phyloP scores from a whole-genome alignment of 1,284 basidiomycete species.

The Irpex sp. region DNA sequence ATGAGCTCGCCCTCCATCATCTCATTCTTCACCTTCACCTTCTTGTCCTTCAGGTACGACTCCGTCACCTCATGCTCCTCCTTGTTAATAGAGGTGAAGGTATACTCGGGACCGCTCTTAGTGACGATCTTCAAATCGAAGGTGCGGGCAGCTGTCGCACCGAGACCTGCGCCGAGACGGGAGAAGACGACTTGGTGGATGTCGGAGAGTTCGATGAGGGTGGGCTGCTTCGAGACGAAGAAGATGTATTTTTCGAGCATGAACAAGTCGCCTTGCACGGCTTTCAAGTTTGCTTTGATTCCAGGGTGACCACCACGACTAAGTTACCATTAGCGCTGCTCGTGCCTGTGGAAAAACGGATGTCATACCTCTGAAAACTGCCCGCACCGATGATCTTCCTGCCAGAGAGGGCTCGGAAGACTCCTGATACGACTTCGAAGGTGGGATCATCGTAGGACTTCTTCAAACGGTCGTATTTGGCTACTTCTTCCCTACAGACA shows the following conservation, averaged over 20 bases:
- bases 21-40: conserved; percentile 94
- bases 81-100: conserved; percentile 92
- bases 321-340: neutral
- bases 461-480: conserved; percentile 79
- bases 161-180: conserved; percentile 87
- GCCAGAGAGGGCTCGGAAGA: conserved; percentile 87
- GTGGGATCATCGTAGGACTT: conserved; percentile 92
- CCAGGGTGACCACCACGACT: conserved; percentile 75
- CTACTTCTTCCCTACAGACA: too few species aligned
- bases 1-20: conserved; percentile 86
- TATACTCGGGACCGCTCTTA: conserved; percentile 77
- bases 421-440: conserved; percentile 91
- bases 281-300: conserved; percentile 97
- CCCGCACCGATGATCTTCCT: conserved; percentile 90
- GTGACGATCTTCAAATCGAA: conserved; percentile 93
- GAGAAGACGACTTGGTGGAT: conserved; percentile 93
- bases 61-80: conserved; percentile 91
- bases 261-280: conserved; percentile 95
- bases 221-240: conserved; percentile 96
- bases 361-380: conserved; percentile 65
- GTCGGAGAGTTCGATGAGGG: conserved; percentile 87
- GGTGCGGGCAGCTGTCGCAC: conserved; percentile 80
- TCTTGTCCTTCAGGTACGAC: conserved; percentile 84
- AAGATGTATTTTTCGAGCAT: conserved; percentile 97
- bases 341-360: too few species aligned